Evolutionary conservation across 257 asterid genomes (phyloP), one percentile per base, ranked within the genome.

Genomic region (Thymus quinquecostatus): DNA sequence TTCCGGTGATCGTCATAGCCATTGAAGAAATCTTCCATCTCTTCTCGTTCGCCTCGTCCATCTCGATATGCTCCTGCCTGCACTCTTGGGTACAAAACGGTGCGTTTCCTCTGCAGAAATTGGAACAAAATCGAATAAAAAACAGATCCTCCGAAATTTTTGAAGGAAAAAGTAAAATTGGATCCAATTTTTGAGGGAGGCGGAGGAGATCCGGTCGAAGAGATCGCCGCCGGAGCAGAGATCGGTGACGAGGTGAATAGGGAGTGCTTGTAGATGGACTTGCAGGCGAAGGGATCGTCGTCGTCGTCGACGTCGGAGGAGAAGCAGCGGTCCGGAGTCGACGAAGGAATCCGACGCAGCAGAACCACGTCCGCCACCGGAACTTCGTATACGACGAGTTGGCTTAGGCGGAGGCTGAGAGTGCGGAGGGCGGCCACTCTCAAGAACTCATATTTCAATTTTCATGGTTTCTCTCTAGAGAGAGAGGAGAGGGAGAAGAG

Each of bases 311-410:
- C 72, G 38, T 50, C 55, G 21, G 72, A 9, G 21, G 90, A 82
- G 64, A 77, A 85, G 76, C 96, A 89, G 75, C 94, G 96, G 83
- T 83, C 21, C 21, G 21, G 21, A 80, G 68, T 88, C 92, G 76
- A 82, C 78, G 53, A 21, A 96, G 96, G 86, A 90, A 92, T 73
- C 89, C 88, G 69, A 96, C 97, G 54, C 95, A 88, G 72, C 97
- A 96, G 75, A 90, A 85, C 87, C 21, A 21, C 21, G 21, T 21
- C 21, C 21, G 21, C 21, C 21, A 21, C 21, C 21, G 21, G 21
- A 21, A 21, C 21, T 21, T 21, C 21, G 21, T 21, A 21, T 21
- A 21, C 21, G 21, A 21, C 21, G 21, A 21, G 21, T 21, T 21
- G 21, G 21, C 0, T 21, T 21, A 21, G 21, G 21, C 21, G 21